Conservation (phyloP, 331 rosid genomes). For the Saraca asoca region DNA sequence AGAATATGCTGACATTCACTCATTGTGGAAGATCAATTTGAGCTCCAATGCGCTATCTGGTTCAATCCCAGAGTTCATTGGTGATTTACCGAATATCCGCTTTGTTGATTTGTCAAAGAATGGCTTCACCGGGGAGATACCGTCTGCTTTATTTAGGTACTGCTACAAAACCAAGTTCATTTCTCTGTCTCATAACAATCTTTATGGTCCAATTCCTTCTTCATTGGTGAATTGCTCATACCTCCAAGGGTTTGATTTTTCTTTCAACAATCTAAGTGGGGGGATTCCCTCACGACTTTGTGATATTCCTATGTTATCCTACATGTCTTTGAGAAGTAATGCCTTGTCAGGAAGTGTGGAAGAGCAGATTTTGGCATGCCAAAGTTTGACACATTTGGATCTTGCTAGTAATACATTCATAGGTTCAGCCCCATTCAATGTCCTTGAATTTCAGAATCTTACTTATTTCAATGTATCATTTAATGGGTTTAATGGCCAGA, state of each 20-base stretch:
- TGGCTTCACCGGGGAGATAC: constrained; percentile 76
- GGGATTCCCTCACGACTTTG: constrained; percentile 64
- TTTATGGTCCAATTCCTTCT: constrained; percentile 69
- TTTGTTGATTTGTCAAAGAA: constrained; percentile 90
- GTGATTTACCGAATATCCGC: constrained; percentile 75
- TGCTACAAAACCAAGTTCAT: constrained; percentile 79
- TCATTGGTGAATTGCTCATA: constrained; percentile 70
- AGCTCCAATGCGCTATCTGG: constrained; percentile 87
- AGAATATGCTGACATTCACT: constrained; percentile 61
- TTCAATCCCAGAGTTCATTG: constrained; percentile 82
- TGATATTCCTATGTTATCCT: constrained; percentile 68
- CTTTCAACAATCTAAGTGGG: constrained; percentile 83
- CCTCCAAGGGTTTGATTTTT: constrained; percentile 96
- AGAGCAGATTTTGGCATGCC: constrained; percentile 57
- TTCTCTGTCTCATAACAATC: constrained; percentile 73
- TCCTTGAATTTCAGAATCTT: constrained; percentile 63
- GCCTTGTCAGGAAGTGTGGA: constrained; percentile 66
- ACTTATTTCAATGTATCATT: constrained; percentile 69
- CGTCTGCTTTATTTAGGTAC: constrained; percentile 69
- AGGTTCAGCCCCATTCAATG: constrained; percentile 68
- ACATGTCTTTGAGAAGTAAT: constrained; percentile 73
- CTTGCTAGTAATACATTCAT: constrained; percentile 69
- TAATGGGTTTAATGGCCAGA: constrained; percentile 66
- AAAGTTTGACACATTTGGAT: constrained; percentile 70
- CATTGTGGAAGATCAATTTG: constrained; percentile 91